Evolutionary conservation across 108 stramenopile species (phyloP), one percentile per base, ranked within the genome.

Genomic region (Ochromonas danica): DNA sequence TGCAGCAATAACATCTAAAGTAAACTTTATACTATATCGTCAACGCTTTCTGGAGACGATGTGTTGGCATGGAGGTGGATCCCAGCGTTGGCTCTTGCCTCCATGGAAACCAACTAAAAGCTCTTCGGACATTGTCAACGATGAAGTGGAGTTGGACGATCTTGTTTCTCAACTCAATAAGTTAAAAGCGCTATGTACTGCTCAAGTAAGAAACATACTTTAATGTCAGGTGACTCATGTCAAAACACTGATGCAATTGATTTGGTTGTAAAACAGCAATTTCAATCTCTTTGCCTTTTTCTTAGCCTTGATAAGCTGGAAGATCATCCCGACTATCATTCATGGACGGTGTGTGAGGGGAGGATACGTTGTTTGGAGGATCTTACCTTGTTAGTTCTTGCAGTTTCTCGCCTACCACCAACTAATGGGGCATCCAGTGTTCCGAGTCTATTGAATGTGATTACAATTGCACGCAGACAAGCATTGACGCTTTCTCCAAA

Each of bases 31-130:
- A 3, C 14, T 67, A 6, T 28, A 6, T 10, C 3, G 31, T 3
- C 63, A 67, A 33, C 17, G 25, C 3, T 67, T 14, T 36, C 63
- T 67, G 10, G 63, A 67, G 31, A 67, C 33, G 27, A 6, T 67
- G 31, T 14, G 63, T 67, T 67, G 63, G 63, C 63, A 67, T 6
- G 63, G 63, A 6, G 63, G 63, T 36, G 63, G 63, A 22, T 10
- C 51, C 51, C 17, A 57, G 17, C 51, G 51, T 10, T 57, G 51
- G 51, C 10, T 57, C 51, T 57, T 17, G 17, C 51, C 51, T 10
- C 51, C 51, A 17, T 57, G 51, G 51, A 10, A 22, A 22, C 51
- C 51, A 22, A 57, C 10, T 22, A 10, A 57, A 22, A 22, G 22
- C 51, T 17, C 17, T 10, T 10, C 10, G 17, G 10, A 6, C 17